phyloP scores from a whole-genome alignment of 1,284 basidiomycete genomes.

The Fomitopsis schrenkii region DNA sequence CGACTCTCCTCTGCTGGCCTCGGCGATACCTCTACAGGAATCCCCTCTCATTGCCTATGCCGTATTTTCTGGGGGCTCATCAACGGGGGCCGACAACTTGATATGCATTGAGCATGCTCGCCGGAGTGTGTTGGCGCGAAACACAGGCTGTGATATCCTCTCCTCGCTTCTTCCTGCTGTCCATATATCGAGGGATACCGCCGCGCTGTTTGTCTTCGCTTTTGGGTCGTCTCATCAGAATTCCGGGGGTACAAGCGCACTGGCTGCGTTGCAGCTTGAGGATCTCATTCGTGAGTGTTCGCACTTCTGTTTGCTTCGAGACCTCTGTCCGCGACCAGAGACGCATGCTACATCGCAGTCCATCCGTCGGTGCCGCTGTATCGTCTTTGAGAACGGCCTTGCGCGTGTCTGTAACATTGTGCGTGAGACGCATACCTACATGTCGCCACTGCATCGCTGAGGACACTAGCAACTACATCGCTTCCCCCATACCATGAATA shows the following conservation, averaged over 20 bases:
- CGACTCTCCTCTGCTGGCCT: slow-evolving; percentile 31
- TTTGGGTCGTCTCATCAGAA: slow-evolving; percentile 36
- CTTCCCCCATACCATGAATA: too few species aligned
- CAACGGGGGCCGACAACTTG: slow-evolving; percentile 23
- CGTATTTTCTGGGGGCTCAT: slow-evolving; percentile 35
- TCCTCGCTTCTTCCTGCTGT: slow-evolving; percentile 50
- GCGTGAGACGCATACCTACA: too few species aligned
- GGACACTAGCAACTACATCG: too few species aligned
- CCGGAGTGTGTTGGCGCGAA: slow-evolving; percentile 39
- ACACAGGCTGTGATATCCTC: slow-evolving; percentile 32
- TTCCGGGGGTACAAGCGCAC: slow-evolving; percentile 26
- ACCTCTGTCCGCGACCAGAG: background rate
- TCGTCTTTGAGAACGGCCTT: too few species aligned
- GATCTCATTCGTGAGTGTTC: slow-evolving; percentile 45
- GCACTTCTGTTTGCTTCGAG: too few species aligned
- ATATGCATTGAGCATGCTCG: slow-evolving; percentile 54
- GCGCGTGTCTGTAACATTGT: too few species aligned
- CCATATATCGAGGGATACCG: slow-evolving; percentile 36
- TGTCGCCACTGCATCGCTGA: too few species aligned
- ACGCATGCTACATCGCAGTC: too few species aligned
- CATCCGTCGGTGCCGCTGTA: too few species aligned
- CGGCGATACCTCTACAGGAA: slow-evolving; percentile 33
- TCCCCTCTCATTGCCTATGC: slow-evolving; percentile 41
- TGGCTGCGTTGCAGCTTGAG: slow-evolving; percentile 36
- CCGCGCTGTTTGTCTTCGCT: slow-evolving; percentile 50